These are phyloP conservation scores for Fonsecaea nubica DNA, from an alignment of 2,329 filamentous ascomycete genomes.

Conservation along the genomic window DNA sequence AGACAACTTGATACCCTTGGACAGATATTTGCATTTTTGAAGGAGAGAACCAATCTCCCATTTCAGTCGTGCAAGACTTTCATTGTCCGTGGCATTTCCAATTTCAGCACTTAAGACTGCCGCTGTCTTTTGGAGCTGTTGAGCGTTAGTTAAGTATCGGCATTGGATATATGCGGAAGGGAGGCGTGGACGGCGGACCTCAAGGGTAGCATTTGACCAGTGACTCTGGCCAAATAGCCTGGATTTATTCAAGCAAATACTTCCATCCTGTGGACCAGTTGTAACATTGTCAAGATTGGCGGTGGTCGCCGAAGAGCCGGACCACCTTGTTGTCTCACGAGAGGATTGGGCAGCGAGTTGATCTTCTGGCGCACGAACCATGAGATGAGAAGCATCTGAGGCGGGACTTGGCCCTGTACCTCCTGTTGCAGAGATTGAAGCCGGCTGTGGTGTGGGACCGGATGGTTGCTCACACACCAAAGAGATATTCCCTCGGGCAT, in stretches of 20 bases:
- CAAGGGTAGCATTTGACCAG: conserved; percentile 39
- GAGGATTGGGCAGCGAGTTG: conserved; percentile 1
- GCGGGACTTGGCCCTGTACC: background rate
- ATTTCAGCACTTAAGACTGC: conserved; percentile 14
- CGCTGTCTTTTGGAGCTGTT: conserved; percentile 1
- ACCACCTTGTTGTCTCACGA: background rate
- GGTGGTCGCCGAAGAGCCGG: background rate
- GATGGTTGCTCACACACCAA: background rate
- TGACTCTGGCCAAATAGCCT: conserved; percentile 41
- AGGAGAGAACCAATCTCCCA: conserved; percentile 17
- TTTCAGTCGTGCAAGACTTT: conserved; percentile 12
- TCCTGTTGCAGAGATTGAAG: background rate
- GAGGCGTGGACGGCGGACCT: conserved; percentile 29
- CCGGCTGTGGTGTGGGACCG: background rate
- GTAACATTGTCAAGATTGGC: background rate
- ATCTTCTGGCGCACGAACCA: background rate
- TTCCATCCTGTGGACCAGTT: conserved; percentile 11
- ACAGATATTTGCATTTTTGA: conserved; percentile 40
- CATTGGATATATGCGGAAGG: background rate
- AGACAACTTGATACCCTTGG: conserved; percentile 37
- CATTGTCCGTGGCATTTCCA: background rate
- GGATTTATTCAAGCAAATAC: conserved; percentile 36
- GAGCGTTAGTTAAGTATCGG: background rate
- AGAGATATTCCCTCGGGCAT: background rate
- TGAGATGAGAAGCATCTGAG: conserved; percentile 10